Percentiles rank a stretch among this genome's conserved stretches.
phyloP scores from a whole-genome alignment of 768 basidiomycete species.

The Tephrocybe sp. region DNA sequence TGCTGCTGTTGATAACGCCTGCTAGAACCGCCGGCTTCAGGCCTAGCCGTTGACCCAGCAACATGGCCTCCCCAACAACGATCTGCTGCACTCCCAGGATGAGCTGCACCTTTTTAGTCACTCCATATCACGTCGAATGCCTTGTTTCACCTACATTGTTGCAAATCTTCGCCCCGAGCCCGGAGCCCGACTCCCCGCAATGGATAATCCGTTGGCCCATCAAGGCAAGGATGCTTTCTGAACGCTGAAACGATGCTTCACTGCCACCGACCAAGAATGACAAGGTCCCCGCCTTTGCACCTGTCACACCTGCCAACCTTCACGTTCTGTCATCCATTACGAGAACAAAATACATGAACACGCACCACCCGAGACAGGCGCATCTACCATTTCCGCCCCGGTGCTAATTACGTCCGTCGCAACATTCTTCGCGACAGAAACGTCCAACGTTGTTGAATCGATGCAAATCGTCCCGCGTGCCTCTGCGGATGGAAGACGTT shows the following conservation, averaged over 20 bases:
- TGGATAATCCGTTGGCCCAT: slow-evolving; percentile 86
- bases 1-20: slow-evolving; percentile 81
- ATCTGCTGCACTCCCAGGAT: slow-evolving; percentile 79
- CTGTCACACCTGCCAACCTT: slow-evolving; percentile 61
- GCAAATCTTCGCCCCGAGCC: slow-evolving; percentile 87
- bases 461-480: slow-evolving; percentile 61
- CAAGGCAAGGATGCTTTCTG: slow-evolving; percentile 55
- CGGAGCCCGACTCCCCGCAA: slow-evolving; percentile 80
- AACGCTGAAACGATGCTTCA: slow-evolving; percentile 49
- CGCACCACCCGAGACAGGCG: slow-evolving; percentile 91
- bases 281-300: slow-evolving; percentile 83
- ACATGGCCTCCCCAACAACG: slow-evolving; percentile 86
- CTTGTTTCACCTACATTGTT: slow-evolving; percentile 61
- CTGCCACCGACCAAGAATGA: slow-evolving; percentile 91
- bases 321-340: neutral
- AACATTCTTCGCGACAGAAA: slow-evolving; percentile 66
- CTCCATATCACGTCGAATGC: slow-evolving; percentile 16
- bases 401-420: slow-evolving; percentile 47
- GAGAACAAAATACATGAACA: slow-evolving; percentile 3
- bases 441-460: slow-evolving; percentile 90
- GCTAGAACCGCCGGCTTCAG: slow-evolving; percentile 75
- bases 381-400: slow-evolving; percentile 82
- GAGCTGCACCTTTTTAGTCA: slow-evolving; percentile 37
- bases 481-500: slow-evolving; percentile 38
- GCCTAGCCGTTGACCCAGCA: slow-evolving; percentile 80